These are phyloP conservation scores for Cyclotella choctawhatcheeana DNA, from an alignment of 108 stramenopile genomes.

Conservation along the genomic window DNA sequence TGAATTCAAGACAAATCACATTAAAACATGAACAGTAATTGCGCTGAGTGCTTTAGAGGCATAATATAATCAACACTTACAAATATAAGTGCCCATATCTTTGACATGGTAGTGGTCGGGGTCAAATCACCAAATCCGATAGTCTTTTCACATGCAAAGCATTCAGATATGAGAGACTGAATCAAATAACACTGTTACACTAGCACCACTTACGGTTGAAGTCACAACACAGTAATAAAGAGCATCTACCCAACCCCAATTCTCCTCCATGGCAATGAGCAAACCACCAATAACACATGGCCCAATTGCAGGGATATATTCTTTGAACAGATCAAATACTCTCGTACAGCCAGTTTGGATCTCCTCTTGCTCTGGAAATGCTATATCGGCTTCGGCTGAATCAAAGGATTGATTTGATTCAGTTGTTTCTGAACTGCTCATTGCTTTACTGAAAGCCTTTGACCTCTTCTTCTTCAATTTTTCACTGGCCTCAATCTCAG, in stretches of 20 bases:
- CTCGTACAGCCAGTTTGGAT: not conserved
- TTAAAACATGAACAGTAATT: no score
- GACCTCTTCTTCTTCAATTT: slow-evolving; percentile 20
- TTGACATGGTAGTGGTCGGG: slow-evolving; percentile 28
- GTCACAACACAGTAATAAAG: slow-evolving; percentile 68
- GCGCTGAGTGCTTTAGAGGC: no score
- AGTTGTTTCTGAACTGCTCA: not conserved
- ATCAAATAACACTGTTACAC: not conserved
- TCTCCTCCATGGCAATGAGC: slow-evolving; percentile 22
- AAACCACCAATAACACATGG: slow-evolving; percentile 30
- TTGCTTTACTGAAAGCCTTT: slow-evolving; percentile 20
- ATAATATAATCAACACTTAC: not conserved
- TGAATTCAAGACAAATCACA: no score
- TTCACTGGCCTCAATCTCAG: slow-evolving; percentile 50
- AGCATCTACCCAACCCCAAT: slow-evolving; percentile 43
- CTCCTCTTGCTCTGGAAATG: no score
- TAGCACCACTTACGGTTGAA: slow-evolving; percentile 36
- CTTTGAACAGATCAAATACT: not conserved
- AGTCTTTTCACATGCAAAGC: slow-evolving; percentile 41
- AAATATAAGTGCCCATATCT: slow-evolving; percentile 51
- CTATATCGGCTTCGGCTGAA: no score
- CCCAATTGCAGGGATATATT: slow-evolving; percentile 21
- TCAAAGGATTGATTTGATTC: not conserved
- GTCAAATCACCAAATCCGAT: slow-evolving; percentile 65
- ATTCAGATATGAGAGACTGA: not conserved